These are phyloP conservation scores for Paramecium octaurelia DNA, from an alignment of 73 alveolate genomes.

Conservation along the genomic window DNA sequence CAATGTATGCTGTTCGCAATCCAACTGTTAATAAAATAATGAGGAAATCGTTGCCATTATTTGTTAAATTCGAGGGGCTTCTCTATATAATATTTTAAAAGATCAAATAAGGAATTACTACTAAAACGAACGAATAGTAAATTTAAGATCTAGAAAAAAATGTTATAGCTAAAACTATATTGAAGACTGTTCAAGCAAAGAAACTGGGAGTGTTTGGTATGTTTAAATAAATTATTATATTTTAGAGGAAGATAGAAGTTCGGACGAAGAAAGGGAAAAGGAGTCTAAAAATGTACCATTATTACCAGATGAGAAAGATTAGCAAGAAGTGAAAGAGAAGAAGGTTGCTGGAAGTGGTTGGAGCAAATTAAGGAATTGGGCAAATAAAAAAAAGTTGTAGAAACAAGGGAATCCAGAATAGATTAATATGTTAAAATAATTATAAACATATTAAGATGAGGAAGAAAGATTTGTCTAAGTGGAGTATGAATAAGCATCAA, in stretches of 20 bases:
- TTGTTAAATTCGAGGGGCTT: slow-evolving; percentile 43
- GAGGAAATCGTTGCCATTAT: slow-evolving; percentile 17
- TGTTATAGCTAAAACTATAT: background rate
- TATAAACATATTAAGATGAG: background rate
- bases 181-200: slow-evolving; percentile 16
- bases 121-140: background rate
- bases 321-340: background rate
- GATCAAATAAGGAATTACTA: background rate
- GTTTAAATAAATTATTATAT: background rate
- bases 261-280: slow-evolving; percentile 35
- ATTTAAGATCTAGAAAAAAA: background rate
- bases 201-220: slow-evolving; percentile 5
- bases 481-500: slow-evolving; percentile 20
- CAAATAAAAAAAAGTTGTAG: background rate
- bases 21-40: background rate
- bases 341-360: background rate
- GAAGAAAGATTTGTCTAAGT: background rate
- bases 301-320: background rate
- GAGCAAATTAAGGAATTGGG: slow-evolving; percentile 32
- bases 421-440: background rate
- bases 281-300: background rate
- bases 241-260: slow-evolving; percentile 43
- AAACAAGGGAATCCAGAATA: background rate
- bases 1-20: slow-evolving; percentile 33
- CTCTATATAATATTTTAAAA: background rate